These are phyloP conservation scores for Talaromyces sp. DNA, from an alignment of 2,329 filamentous ascomycete species.

Conservation along the genomic window DNA sequence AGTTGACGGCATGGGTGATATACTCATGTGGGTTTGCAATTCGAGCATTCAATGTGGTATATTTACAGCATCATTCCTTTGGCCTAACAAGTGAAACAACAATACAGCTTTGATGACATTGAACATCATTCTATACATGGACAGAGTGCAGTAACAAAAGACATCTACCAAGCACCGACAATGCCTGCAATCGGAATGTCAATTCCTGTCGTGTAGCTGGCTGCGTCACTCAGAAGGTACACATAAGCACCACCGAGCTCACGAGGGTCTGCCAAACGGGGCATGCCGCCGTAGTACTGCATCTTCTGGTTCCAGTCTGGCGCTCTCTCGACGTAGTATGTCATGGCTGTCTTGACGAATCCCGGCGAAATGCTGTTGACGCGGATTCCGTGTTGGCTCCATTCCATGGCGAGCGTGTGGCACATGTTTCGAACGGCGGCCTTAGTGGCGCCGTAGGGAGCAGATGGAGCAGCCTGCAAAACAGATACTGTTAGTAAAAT, in stretches of 20 bases:
- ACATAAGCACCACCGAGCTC: slow-evolving; percentile 55
- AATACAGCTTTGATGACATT: background rate
- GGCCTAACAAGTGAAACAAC: too few relatives aligned
- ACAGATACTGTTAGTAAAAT: background rate
- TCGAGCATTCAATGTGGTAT: background rate
- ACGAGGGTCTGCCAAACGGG: slow-evolving; percentile 47
- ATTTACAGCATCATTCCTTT: too few relatives aligned
- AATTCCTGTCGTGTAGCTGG: slow-evolving; percentile 33
- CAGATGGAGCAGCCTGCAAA: slow-evolving; percentile 43
- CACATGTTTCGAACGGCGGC: slow-evolving; percentile 31
- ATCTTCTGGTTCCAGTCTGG: slow-evolving; percentile 54
- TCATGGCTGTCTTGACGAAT: slow-evolving; percentile 41
- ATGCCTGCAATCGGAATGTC: slow-evolving; percentile 37
- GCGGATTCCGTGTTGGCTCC: slow-evolving; percentile 34
- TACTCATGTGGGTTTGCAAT: background rate
- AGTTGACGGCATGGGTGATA: too few relatives aligned
- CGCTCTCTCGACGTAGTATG: slow-evolving; percentile 47
- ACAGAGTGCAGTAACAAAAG: background rate
- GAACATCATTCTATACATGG: background rate
- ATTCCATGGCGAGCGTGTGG: slow-evolving; percentile 43
- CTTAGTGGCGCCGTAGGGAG: slow-evolving; percentile 45
- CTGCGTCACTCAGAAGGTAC: slow-evolving; percentile 49
- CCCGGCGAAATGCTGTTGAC: slow-evolving; percentile 44
- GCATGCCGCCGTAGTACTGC: slow-evolving; percentile 56
- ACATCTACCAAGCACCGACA: slow-evolving; percentile 26